Percentiles rank a stretch among this genome's conserved stretches.
These are phyloP conservation scores for Eimeria maxima DNA, from an alignment of 169 alveolate genomes.

Conservation along the genomic window DNA sequence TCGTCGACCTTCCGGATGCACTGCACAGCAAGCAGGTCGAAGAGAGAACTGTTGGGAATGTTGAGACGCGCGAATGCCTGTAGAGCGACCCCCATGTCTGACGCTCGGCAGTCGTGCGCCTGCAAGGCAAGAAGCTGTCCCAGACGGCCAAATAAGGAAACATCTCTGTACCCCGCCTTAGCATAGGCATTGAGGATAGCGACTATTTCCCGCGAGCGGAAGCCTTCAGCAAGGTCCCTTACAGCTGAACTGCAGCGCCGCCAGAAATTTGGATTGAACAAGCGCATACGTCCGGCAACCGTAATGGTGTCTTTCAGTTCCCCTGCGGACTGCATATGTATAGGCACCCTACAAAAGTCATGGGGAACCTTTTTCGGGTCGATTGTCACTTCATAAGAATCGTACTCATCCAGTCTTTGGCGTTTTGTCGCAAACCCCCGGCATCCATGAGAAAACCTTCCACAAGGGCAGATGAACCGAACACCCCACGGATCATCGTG, in stretches of 20 bases:
- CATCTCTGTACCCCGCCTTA: conserved; percentile 66
- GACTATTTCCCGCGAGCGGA: conserved; percentile 80
- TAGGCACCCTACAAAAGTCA: conserved; percentile 76
- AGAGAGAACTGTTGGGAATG: conserved; percentile 57
- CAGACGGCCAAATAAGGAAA: conserved; percentile 57
- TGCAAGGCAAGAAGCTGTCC: conserved; percentile 70
- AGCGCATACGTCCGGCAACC: conserved; percentile 76
- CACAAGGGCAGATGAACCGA: neutral
- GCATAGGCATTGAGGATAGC: conserved; percentile 79
- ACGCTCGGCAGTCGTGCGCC: conserved; percentile 78
- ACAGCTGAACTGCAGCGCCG: conserved; percentile 83
- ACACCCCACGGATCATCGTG: neutral
- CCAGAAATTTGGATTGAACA: conserved; percentile 81
- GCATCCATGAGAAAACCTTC: neutral
- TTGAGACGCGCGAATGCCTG: conserved; percentile 80
- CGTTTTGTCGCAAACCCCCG: conserved; percentile 81
- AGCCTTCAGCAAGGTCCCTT: conserved; percentile 59
- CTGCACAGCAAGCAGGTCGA: conserved; percentile 78
- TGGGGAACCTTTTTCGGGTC: conserved; percentile 72
- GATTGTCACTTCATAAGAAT: conserved; percentile 69
- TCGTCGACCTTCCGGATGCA: conserved; percentile 16
- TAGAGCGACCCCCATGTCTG: conserved; percentile 83
- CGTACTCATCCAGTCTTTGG: conserved; percentile 75
- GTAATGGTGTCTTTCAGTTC: conserved; percentile 73
- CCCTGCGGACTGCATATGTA: conserved; percentile 79